Conservation (phyloP, 2,329 filamentous ascomycete genomes). For the Corniculantispora saksenae region DNA sequence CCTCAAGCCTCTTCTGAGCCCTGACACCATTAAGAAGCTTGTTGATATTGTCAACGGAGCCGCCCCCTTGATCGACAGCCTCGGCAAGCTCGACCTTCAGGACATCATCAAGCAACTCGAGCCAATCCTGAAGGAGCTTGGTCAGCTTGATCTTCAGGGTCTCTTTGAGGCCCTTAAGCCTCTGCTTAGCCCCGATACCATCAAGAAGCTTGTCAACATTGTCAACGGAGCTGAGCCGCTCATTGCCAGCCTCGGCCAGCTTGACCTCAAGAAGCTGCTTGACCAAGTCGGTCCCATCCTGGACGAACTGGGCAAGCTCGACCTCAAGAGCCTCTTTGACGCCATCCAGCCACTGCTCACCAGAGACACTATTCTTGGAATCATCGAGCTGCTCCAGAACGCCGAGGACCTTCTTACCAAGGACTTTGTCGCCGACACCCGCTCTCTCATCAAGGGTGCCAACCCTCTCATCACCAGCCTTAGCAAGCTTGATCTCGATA, state of each 20-base stretch:
- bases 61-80: conserved; percentile 33
- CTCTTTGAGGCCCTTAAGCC: conserved; percentile 22
- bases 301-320: conserved; percentile 28
- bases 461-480: conserved; percentile 31
- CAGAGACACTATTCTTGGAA: no score
- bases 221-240: conserved; percentile 3
- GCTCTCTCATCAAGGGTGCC: conserved; percentile 31
- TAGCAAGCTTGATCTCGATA: conserved; percentile 20
- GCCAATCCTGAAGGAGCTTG: conserved; percentile 28
- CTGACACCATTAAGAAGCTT: conserved; percentile 32
- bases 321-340: conserved; percentile 31
- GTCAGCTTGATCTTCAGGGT: conserved; percentile 18
- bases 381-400: conserved; percentile 35
- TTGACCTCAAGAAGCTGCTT: conserved; percentile 20
- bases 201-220: conserved; percentile 25
- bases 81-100: conserved; percentile 37
- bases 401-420: no score
- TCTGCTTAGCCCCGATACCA: conserved; percentile 12
- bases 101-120: conserved; percentile 24
- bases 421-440: no score
- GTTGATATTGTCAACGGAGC: conserved; percentile 32
- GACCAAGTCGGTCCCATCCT: conserved; percentile 26
- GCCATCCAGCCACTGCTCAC: conserved; percentile 39
- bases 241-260: conserved; percentile 14
- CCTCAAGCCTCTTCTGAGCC: conserved; percentile 32